Evolutionary conservation across 2,329 filamentous ascomycete genomes (phyloP).

Genomic region (Colletotrichum orchidophilum): DNA sequence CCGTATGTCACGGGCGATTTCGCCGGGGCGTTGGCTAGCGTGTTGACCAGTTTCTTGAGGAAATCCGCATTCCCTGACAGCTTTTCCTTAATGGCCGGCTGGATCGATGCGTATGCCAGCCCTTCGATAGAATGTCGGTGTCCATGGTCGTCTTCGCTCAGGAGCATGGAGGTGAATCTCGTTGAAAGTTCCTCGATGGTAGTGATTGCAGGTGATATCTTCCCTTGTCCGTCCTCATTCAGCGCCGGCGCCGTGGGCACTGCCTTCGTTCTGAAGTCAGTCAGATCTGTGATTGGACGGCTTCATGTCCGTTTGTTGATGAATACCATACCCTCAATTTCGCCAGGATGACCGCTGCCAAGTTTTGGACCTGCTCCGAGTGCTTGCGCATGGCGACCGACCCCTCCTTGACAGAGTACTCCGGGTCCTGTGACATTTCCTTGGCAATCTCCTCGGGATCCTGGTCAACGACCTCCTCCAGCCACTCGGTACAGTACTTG

Average conservation of each 20-base stretch:
- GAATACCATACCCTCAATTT: constrained; percentile 69
- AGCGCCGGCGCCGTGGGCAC: constrained; percentile 56
- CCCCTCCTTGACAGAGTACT: constrained; percentile 66
- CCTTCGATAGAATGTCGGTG: constrained; percentile 85
- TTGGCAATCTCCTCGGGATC: constrained; percentile 66
- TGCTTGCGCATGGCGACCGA: constrained; percentile 70
- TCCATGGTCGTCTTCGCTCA: constrained; percentile 64
- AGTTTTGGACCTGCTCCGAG: constrained; percentile 68
- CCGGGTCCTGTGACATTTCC: constrained; percentile 61
- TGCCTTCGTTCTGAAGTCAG: constrained; percentile 64
- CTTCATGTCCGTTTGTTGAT: constrained; percentile 30
- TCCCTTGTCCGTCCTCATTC: constrained; percentile 51
- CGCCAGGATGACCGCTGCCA: constrained; percentile 79
- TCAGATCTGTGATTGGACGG: constrained; percentile 44
- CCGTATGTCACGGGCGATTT: constrained; percentile 84
- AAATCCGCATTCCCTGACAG: constrained; percentile 75
- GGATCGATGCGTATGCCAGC: constrained; percentile 89
- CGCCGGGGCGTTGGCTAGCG: constrained; percentile 65
- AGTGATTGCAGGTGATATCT: constrained; percentile 63
- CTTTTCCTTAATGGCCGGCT: constrained; percentile 84
- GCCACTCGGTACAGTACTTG: constrained; percentile 87
- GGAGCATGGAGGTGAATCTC: constrained; percentile 73
- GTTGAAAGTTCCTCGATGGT: constrained; percentile 73
- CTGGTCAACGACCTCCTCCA: constrained; percentile 83
- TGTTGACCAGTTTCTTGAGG: constrained; percentile 74